Conservation (phyloP, 345 rosid genomes). For the Salix udensis region DNA sequence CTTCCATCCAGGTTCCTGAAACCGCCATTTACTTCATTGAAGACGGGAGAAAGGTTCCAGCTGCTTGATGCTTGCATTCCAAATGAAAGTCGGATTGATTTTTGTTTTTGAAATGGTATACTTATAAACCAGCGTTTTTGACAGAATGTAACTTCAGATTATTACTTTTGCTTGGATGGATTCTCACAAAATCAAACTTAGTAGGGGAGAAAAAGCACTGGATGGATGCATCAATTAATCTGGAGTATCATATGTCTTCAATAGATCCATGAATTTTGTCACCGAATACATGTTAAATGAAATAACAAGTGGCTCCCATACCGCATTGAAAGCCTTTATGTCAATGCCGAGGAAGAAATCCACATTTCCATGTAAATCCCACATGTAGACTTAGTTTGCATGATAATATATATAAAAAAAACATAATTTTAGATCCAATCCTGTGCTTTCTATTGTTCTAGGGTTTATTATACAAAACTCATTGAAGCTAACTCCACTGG, state of each 20-base stretch:
- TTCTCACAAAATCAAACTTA: background rate
- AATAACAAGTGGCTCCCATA: background rate
- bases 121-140: background rate
- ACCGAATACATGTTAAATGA: background rate
- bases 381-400: background rate
- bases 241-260: background rate
- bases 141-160: background rate
- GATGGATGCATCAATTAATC: background rate
- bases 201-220: background rate
- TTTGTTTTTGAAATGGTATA: background rate
- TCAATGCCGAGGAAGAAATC: background rate
- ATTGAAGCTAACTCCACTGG: no score
- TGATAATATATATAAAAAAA: background rate
- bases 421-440: background rate
- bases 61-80: constrained; percentile 42
- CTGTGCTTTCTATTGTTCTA: no score
- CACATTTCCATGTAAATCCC: background rate
- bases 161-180: background rate
- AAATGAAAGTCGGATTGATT: background rate
- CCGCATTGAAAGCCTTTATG: background rate
- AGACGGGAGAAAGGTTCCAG: constrained; percentile 87
- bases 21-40: constrained; percentile 80
- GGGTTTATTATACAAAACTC: no score
- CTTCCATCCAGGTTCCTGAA: constrained; percentile 61
- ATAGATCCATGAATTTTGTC: background rate